A percentile compares a stretch with the other conserved stretches of the same genome.
phyloP scores from a whole-genome alignment of 352 stramenopile genomes.

The Pythium aristosporum region DNA sequence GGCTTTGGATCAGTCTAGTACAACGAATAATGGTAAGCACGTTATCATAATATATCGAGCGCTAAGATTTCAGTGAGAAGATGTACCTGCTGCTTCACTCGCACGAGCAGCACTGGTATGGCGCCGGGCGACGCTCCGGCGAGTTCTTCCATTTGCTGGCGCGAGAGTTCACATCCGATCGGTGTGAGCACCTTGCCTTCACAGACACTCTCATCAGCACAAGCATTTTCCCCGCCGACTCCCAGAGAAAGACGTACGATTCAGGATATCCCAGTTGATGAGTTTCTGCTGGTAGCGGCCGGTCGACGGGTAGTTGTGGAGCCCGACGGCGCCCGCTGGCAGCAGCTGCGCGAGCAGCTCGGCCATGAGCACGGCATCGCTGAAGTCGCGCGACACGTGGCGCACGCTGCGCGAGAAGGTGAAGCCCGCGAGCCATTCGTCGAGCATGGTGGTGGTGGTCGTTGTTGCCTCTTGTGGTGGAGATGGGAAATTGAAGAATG shows the following conservation, averaged over 20 bases:
- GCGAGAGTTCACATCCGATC: conserved; percentile 45
- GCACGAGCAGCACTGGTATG: conserved; percentile 41
- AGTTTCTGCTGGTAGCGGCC: conserved; percentile 49
- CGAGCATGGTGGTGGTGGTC: conserved; percentile 22
- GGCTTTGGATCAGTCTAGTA: conserved; percentile 1
- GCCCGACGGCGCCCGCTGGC: conserved; percentile 44
- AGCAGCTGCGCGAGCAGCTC: conserved; percentile 49
- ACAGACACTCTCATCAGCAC: neutral
- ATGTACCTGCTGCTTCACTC: conserved; percentile 44
- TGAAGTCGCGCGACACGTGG: conserved; percentile 47
- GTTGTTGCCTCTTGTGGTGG: no score
- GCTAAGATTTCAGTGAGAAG: neutral
- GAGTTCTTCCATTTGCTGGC: conserved; percentile 46
- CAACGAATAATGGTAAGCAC: neutral
- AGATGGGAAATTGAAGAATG: neutral
- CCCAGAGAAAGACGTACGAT: conserved; percentile 31
- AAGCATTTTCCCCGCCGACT: neutral
- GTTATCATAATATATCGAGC: neutral
- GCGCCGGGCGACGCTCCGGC: conserved; percentile 39
- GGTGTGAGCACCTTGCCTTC: conserved; percentile 47
- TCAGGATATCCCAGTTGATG: conserved; percentile 57
- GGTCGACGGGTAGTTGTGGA: conserved; percentile 45
- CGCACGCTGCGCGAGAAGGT: conserved; percentile 41
- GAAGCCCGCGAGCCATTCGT: conserved; percentile 46
- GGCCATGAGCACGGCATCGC: conserved; percentile 49